Evolutionary conservation across 169 alveolate genomes (phyloP).

Genomic region (Perkinsus marinus): DNA sequence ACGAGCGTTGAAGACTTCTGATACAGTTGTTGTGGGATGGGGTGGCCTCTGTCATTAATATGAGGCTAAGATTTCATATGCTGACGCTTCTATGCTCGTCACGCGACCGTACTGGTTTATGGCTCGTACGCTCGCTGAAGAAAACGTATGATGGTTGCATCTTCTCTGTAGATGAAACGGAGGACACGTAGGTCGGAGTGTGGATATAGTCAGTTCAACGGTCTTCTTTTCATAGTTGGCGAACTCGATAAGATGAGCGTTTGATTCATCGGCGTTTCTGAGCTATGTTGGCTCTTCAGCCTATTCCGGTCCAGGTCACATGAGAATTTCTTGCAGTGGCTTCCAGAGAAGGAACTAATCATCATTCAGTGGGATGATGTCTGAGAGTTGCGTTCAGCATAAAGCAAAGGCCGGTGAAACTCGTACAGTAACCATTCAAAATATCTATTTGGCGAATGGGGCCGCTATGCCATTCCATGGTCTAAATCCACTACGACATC

Average conservation of each 20-base stretch:
- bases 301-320: background rate
- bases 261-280: background rate
- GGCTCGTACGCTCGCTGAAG: background rate
- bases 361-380: background rate
- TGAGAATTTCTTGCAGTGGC: background rate
- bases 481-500: too few species aligned
- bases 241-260: background rate
- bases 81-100: background rate
- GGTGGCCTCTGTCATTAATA: background rate
- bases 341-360: background rate
- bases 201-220: background rate
- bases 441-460: too few species aligned
- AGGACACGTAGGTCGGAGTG: background rate
- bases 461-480: too few species aligned
- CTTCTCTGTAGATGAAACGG: background rate
- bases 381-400: background rate
- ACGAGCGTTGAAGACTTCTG: background rate
- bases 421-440: background rate
- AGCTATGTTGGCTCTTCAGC: background rate
- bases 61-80: background rate
- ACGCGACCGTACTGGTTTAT: background rate
- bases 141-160: background rate
- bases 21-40: background rate
- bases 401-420: too few species aligned
- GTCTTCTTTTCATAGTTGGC: background rate